Evolutionary conservation across 305 asterid genomes (phyloP).

Genomic region (Monarda citriodora): DNA sequence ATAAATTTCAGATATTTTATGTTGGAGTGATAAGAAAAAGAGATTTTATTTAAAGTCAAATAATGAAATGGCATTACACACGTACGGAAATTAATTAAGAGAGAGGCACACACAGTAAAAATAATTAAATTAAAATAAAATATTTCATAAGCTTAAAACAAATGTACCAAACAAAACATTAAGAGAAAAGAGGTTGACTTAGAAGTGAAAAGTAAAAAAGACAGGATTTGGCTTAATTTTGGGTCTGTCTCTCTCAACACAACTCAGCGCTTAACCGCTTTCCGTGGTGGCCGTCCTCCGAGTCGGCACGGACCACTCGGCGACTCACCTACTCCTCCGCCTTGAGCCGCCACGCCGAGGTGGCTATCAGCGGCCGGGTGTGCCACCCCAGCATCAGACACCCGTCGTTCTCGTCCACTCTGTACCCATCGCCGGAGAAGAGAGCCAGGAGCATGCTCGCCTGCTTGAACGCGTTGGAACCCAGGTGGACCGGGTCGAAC

Average conservation of each 20-base stretch:
- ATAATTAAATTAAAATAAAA: slow-evolving; percentile 14
- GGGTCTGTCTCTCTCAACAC: slow-evolving; percentile 40
- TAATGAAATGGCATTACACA: slow-evolving; percentile 14
- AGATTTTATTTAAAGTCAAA: background rate
- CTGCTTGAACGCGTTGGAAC: slow-evolving; percentile 87
- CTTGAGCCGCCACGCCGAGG: slow-evolving; percentile 71
- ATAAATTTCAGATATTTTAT: no score
- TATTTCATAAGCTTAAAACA: slow-evolving; percentile 17
- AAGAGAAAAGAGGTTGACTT: slow-evolving; percentile 22
- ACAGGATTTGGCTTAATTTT: slow-evolving; percentile 59
- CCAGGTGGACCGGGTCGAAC: slow-evolving; percentile 64
- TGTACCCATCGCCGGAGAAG: slow-evolving; percentile 68
- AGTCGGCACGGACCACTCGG: slow-evolving; percentile 24
- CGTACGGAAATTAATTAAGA: slow-evolving; percentile 13
- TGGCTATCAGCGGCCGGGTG: slow-evolving; percentile 69
- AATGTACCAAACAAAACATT: slow-evolving; percentile 15
- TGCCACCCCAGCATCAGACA: slow-evolving; percentile 87
- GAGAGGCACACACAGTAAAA: slow-evolving; percentile 6
- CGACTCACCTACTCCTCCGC: slow-evolving; percentile 21
- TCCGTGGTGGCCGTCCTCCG: slow-evolving; percentile 20
- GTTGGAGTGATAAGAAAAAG: no score
- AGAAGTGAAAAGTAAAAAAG: slow-evolving; percentile 39
- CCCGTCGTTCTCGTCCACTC: slow-evolving; percentile 77
- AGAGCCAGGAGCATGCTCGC: slow-evolving; percentile 76
- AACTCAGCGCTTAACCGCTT: slow-evolving; percentile 35